Conservation (phyloP, 352 stramenopile species). For the Pythium aquatile region DNA sequence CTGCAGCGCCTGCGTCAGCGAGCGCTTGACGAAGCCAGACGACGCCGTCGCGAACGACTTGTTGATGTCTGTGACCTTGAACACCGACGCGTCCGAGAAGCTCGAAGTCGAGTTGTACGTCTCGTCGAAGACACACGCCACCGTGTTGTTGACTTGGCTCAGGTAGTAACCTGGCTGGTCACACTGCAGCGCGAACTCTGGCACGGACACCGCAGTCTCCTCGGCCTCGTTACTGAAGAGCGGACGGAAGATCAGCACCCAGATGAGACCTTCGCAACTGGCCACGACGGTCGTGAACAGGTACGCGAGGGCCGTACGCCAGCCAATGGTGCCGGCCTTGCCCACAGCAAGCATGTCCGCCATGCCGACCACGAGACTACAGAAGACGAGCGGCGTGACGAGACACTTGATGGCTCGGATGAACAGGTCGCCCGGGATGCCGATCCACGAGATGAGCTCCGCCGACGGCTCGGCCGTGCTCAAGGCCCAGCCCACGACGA, state of each 20-base stretch:
- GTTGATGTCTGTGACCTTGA: constrained; percentile 27
- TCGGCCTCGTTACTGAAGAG: constrained; percentile 18
- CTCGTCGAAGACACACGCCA: constrained; percentile 17
- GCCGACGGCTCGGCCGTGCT: constrained; percentile 13
- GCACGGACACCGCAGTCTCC: neutral
- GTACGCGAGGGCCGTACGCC: constrained; percentile 30
- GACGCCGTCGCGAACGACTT: constrained; percentile 12
- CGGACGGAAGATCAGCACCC: constrained; percentile 22
- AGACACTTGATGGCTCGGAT: constrained; percentile 46
- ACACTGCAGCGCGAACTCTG: constrained; percentile 23
- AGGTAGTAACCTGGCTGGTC: constrained; percentile 18
- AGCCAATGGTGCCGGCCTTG: constrained; percentile 32
- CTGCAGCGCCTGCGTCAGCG: constrained; percentile 23
- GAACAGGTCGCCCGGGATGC: constrained; percentile 42
- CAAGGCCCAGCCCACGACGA: constrained; percentile 14
- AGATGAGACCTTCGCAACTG: constrained; percentile 18
- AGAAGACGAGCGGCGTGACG: constrained; percentile 45
- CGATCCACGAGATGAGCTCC: constrained; percentile 31
- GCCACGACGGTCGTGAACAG: constrained; percentile 24
- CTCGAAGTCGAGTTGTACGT: constrained; percentile 7
- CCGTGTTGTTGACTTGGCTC: constrained; percentile 24
- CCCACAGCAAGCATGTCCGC: constrained; percentile 35
- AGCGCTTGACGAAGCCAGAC: constrained; percentile 10
- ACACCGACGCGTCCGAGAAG: constrained; percentile 21
- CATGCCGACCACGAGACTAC: constrained; percentile 34